These are phyloP conservation scores for Fonsecaea pedrosoi DNA, from an alignment of 2,329 filamentous ascomycete genomes.

Conservation along the genomic window DNA sequence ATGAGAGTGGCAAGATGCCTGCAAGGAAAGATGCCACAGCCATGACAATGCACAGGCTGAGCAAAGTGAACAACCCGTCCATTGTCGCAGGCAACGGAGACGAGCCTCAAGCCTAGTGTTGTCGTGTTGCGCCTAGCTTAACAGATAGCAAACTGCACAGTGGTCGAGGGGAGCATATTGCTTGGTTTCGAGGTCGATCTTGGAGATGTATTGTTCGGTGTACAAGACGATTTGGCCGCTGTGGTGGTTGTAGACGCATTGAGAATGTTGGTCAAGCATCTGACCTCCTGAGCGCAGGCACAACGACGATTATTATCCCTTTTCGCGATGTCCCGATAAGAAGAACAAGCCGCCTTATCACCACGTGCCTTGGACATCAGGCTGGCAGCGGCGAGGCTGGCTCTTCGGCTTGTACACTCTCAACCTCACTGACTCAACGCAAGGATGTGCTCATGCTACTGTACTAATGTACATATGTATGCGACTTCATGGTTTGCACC, in stretches of 20 bases:
- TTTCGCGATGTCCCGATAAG: conserved; percentile 1
- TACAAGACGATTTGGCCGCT: neutral
- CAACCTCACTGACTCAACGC: too few relatives aligned
- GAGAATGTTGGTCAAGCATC: neutral
- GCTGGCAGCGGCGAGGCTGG: neutral
- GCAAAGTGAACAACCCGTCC: conserved; percentile 70
- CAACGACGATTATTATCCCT: neutral
- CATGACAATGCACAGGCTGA: conserved; percentile 70
- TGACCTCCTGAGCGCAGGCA: conserved; percentile 1
- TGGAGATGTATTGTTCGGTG: neutral
- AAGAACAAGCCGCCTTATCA: neutral
- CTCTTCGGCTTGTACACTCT: too few relatives aligned
- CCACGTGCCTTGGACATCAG: neutral
- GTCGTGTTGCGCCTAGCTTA: neutral
- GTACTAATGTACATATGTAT: too few relatives aligned
- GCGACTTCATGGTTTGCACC: neutral
- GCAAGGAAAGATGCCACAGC: conserved; percentile 83
- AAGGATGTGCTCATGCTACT: too few relatives aligned
- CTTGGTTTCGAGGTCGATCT: neutral
- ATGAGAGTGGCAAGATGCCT: conserved; percentile 86
- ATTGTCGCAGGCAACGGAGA: conserved; percentile 43
- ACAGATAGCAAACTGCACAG: neutral
- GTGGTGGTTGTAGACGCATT: neutral
- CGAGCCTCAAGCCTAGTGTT: conserved; percentile 8
- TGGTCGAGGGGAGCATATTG: neutral